phyloP scores from a whole-genome alignment of 805 yeast genomes.

The Saturnispora sekii region DNA sequence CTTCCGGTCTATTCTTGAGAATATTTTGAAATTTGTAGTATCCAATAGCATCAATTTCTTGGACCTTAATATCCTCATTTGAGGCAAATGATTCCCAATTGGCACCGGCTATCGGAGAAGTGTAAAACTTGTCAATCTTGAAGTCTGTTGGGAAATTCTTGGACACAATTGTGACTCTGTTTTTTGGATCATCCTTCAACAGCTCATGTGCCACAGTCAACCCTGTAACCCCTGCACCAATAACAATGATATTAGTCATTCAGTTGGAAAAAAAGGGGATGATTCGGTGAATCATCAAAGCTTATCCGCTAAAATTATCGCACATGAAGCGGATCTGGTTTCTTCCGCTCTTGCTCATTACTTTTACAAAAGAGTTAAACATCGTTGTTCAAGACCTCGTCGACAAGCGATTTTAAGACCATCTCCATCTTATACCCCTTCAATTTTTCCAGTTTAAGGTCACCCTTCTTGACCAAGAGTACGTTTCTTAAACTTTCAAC shows the following conservation, averaged over 20 bases:
- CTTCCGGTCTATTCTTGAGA: slow-evolving; percentile 36
- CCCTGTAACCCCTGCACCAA: slow-evolving; percentile 48
- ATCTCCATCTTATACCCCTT: slow-evolving; percentile 19
- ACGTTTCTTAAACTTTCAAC: slow-evolving; percentile 27
- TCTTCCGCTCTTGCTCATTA: not conserved
- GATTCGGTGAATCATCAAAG: not conserved
- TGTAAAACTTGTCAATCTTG: slow-evolving; percentile 35
- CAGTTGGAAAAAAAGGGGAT: not conserved
- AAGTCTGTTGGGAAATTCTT: slow-evolving; percentile 48
- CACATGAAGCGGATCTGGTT: not conserved
- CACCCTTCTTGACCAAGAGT: slow-evolving; percentile 22
- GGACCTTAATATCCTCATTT: slow-evolving; percentile 27
- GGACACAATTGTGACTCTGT: slow-evolving; percentile 35
- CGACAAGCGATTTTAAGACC: slow-evolving; percentile 16
- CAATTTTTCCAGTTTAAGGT: slow-evolving; percentile 18
- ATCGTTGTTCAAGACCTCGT: slow-evolving; percentile 7
- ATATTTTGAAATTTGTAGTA: slow-evolving; percentile 38
- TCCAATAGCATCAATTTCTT: slow-evolving; percentile 37
- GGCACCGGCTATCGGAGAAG: slow-evolving; percentile 68
- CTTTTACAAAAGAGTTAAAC: not conserved
- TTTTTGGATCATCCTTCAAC: slow-evolving; percentile 26
- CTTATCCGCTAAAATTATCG: not conserved
- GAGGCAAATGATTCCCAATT: slow-evolving; percentile 57
- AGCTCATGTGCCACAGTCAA: slow-evolving; percentile 40
- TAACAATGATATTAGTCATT: slow-evolving; percentile 17